Evolutionary conservation across 140 eudicot species (phyloP), one percentile per base, ranked within the genome.

Genomic region (Oenanthe javanica): DNA sequence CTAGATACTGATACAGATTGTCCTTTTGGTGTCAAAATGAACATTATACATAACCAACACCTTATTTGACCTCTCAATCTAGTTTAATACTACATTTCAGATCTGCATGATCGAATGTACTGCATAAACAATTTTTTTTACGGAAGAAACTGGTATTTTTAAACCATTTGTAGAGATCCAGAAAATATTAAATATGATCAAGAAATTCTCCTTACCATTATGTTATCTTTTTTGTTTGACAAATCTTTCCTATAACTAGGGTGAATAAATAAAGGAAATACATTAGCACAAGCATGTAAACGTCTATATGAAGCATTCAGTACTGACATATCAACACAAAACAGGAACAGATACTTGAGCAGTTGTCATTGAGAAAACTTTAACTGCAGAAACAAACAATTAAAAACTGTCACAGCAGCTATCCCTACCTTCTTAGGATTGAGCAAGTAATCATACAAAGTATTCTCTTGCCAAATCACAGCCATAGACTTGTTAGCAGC

Each of bases 401-500:
- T 0, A 23, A 23, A 74, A n/a, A 14, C 7, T n/a, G 51, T 19
- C 31, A 43, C 54, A 0, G 38, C 77, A 42, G 55, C 31, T 21
- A 46, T 45, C 5, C 9, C 15, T 46, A 74, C 77, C 77, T 74
- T 74, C 21, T 74, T 74, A n/a, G 77, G 77, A 47, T 74, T 74
- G 40, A 74, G 77, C 59, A 74, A 74, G 59, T 74, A 74, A 5
- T 74, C 57, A n/a, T 74, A 74, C 36, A 74, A 47, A 74, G 57
- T 74, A 74, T 84, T 86, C 78, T 92, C 97, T 86, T 84, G 92
- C 97, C 97, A 92, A 1, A 14, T 70, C 75, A 92, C 97, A 72
- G 93, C 97, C 97, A 85, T 92, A 87, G 77, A 86, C 85, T 92
- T 92, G 91, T 92, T 92, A 47, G 92, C 97, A 81, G 97, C 91